Conservation (phyloP, 805 yeast species). For the Metschnikowia proteae region DNA sequence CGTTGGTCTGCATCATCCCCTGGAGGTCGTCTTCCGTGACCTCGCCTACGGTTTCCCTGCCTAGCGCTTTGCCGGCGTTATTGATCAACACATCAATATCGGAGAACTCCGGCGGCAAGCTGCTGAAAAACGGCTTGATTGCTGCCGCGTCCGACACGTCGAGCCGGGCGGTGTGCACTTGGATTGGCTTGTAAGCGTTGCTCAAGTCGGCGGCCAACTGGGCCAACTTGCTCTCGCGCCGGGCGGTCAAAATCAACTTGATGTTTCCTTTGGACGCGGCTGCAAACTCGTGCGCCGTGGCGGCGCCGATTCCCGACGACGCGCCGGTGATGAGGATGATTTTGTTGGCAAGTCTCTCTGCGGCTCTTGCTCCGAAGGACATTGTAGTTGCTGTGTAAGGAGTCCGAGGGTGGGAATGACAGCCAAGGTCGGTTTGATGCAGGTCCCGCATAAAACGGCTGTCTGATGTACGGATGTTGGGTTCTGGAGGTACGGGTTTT, state of each 20-base stretch:
- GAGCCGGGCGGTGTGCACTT: conserved; percentile 28
- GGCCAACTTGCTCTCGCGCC: conserved; percentile 30
- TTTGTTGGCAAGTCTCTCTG: conserved; percentile 37
- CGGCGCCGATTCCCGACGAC: conserved; percentile 90
- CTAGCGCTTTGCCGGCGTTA: conserved; percentile 41
- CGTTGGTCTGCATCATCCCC: conserved; percentile 39
- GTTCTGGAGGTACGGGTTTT: too few species aligned
- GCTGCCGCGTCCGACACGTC: conserved; percentile 29
- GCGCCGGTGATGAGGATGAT: conserved; percentile 69
- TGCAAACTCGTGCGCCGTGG: conserved; percentile 86
- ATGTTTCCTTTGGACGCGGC: conserved; percentile 41
- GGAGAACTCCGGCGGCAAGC: conserved; percentile 32
- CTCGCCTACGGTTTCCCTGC: conserved; percentile 30
- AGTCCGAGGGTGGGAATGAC: too few species aligned
- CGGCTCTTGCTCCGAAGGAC: conserved; percentile 37
- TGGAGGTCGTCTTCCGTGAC: conserved; percentile 27
- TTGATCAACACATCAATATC: conserved; percentile 37
- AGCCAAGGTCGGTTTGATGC: too few species aligned
- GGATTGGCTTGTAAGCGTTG: conserved; percentile 23
- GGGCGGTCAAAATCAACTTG: conserved; percentile 36
- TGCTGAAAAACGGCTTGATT: conserved; percentile 27
- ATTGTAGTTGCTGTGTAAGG: conserved; percentile 13
- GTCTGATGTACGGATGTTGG: too few species aligned
- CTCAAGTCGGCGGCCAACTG: conserved; percentile 25
- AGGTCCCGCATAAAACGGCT: too few species aligned